Conservation (phyloP, 257 asterid species). For the Forsythia viridissima region DNA sequence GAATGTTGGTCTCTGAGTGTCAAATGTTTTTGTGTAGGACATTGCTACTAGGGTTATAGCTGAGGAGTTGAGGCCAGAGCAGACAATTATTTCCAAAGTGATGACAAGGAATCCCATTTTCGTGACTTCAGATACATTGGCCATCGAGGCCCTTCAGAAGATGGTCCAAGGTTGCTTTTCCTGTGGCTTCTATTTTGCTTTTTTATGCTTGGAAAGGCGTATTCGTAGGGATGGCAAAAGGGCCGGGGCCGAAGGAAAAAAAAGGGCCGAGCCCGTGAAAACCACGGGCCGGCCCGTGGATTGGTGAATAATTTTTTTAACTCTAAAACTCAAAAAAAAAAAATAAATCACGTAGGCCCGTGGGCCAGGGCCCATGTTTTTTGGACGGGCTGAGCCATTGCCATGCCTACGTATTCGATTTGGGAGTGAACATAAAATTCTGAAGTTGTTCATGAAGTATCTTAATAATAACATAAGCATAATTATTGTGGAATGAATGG, state of each 20-base stretch:
- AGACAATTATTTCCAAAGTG: conserved; percentile 76
- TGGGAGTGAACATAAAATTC: conserved; percentile 8
- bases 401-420: not conserved
- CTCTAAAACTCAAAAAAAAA: too few species aligned
- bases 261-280: too few species aligned
- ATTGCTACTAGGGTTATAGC: conserved; percentile 94
- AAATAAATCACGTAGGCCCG: too few species aligned
- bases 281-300: too few species aligned
- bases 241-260: too few species aligned
- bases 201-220: not conserved
- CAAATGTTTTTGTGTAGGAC: conserved; percentile 48
- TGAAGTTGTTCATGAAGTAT: conserved; percentile 11
- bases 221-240: not conserved
- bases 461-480: conserved; percentile 4
- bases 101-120: conserved; percentile 96
- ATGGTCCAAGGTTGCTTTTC: conserved; percentile 86
- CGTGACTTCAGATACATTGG: conserved; percentile 83
- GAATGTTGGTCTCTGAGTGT: conserved; percentile 17
- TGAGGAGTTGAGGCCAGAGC: conserved; percentile 89
- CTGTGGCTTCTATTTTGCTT: conserved; percentile 9
- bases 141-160: conserved; percentile 96
- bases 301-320: too few species aligned
- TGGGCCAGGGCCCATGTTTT: too few species aligned
- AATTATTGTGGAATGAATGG: not conserved
- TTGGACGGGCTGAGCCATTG: too few species aligned